Percentiles rank a stretch among this genome's conserved stretches.
Conservation (phyloP, 176 grass and related monocot species). For the Eleusine coracana region DNA sequence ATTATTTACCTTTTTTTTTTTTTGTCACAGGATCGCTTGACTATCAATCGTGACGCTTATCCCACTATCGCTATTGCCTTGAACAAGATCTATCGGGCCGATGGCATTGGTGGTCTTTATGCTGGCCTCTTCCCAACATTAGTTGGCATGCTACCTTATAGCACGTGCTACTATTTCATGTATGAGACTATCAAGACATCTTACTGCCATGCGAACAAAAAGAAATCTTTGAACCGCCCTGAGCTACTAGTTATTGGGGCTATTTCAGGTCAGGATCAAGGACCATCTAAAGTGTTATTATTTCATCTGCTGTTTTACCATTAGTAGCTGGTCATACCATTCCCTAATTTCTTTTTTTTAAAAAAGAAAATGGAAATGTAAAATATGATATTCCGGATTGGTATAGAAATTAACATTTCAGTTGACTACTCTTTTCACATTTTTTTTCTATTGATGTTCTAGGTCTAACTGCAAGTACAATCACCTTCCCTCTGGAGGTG, state of each 20-base stretch:
- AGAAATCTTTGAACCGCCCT: constrained; percentile 58
- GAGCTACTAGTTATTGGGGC: constrained; percentile 83
- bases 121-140: constrained; percentile 77
- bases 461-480: constrained; percentile 86
- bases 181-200: constrained; percentile 76
- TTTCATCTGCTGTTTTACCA: constrained; percentile 7
- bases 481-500: constrained; percentile 93
- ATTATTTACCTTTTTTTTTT: neutral
- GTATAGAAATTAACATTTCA: neutral
- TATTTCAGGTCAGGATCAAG: constrained; percentile 64
- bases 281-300: neutral
- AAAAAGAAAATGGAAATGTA: neutral
- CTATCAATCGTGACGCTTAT: constrained; percentile 62
- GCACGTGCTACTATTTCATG: constrained; percentile 97
- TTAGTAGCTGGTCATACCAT: neutral
- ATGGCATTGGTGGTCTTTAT: constrained; percentile 73
- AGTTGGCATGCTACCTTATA: constrained; percentile 87
- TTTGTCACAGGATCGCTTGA: constrained; percentile 65
- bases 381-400: constrained; percentile 20
- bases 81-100: constrained; percentile 56
- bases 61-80: constrained; percentile 71
- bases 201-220: constrained; percentile 64
- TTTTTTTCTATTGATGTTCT: constrained; percentile 8
- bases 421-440: neutral
- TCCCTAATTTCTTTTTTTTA: neutral